Evolutionary conservation across 2,329 filamentous ascomycete genomes (phyloP).

Genomic region (Exutisphaerella laricina): DNA sequence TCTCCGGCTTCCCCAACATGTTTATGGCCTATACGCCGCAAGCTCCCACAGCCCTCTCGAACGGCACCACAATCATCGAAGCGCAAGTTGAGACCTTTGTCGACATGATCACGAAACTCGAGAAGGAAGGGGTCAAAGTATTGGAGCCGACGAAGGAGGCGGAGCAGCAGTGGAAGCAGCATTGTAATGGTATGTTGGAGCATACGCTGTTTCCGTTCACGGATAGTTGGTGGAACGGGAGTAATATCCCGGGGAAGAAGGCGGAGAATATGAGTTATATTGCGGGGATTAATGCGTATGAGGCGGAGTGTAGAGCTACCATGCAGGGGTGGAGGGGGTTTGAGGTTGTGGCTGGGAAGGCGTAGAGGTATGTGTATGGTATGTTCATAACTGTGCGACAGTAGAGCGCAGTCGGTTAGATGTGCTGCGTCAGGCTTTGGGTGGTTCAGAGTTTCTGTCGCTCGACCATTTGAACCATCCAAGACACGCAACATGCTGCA

Average conservation of each 20-base stretch:
- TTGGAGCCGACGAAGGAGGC: conserved; percentile 39
- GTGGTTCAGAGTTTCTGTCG: too few relatives aligned
- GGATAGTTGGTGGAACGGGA: conserved; percentile 34
- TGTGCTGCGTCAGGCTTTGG: too few relatives aligned
- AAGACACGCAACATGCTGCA: too few relatives aligned
- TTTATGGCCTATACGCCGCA: conserved; percentile 43
- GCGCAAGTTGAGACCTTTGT: conserved; percentile 42
- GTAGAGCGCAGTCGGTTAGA: too few relatives aligned
- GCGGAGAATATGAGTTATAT: conserved; percentile 39
- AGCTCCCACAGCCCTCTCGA: conserved; percentile 42
- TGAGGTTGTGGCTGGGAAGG: conserved; percentile 17
- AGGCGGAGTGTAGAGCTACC: conserved; percentile 36
- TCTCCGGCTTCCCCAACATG: conserved; percentile 33
- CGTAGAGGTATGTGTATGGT: not conserved
- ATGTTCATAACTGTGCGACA: too few relatives aligned
- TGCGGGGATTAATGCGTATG: conserved; percentile 35
- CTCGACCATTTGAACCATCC: too few relatives aligned
- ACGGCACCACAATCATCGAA: conserved; percentile 41
- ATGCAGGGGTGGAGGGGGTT: conserved; percentile 35
- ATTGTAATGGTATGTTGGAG: conserved; percentile 21
- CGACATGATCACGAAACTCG: conserved; percentile 38
- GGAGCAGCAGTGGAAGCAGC: conserved; percentile 37
- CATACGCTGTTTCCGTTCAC: conserved; percentile 26
- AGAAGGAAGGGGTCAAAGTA: conserved; percentile 35
- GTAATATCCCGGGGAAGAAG: conserved; percentile 42